Evolutionary conservation across 768 basidiomycete genomes (phyloP), one percentile per base, ranked within the genome.

Genomic region (Xerocomellus chrysenteron): DNA sequence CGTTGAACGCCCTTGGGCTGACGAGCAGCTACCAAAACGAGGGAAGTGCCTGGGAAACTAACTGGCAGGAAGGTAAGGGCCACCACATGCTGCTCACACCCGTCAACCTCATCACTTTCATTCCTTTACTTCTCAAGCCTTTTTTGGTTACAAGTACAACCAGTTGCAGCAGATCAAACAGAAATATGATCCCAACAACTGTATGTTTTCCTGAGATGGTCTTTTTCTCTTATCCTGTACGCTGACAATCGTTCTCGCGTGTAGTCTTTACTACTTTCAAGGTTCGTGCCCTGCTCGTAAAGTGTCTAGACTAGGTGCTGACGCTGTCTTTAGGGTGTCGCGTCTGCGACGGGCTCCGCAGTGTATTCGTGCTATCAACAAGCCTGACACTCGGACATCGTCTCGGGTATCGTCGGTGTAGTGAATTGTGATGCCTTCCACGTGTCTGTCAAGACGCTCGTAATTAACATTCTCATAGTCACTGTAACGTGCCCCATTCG

Each of bases 381-480:
- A 12, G 35, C 19, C 13, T 50, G 35, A 48, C 12, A 13, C 13
- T 19, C 13, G 28, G 13, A 19, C 33, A 1, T 21, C 13, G 32
- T 47, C 32, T 46, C 17, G 30, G 37, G 5, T 39, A 39, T 10
- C 75, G 12, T 77, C 76, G 2, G 4, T n/a, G 2, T 17, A 4
- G 2, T 9, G 16, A 17, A 16, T 39, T 17, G 9, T 39, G 17
- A 39, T 39, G n/a, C 17, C 17, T n/a, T n/a, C 17, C 33, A 8
- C 17, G 37, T 8, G 1, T n/a, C 37, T 39, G 17, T 1, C 17
- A 9, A n/a, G 8, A 39, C 8, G 17, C 37, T 39, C 37, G 37
- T n/a, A n/a, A 39, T 17, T 3, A 46, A 32, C 10, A 9, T 32
- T 32, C 9, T 10, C 10, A 10, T 68, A 76, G 56, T 78, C 70